Evolutionary conservation across 257 asterid species (phyloP), one percentile per base, ranked within the genome.

Genomic region (Nicotiana obtusifolia): DNA sequence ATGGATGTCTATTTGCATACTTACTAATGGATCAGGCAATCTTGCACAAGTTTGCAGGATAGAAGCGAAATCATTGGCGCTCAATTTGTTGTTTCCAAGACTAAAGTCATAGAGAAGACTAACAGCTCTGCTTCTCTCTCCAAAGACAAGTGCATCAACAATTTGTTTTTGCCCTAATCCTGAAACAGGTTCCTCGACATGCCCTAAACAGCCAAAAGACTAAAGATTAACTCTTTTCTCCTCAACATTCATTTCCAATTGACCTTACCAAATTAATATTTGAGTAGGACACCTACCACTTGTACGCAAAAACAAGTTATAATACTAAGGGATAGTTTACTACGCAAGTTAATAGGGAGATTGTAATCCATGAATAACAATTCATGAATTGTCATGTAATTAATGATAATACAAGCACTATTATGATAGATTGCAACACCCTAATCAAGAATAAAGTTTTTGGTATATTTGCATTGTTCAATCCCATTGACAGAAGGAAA

Each of bases 11-110:
- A 20, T 52, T 64, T 61, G 82, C 81, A 80, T 80, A 59, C 89
- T 66, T 85, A 93, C 99, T 94, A 91, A 81, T 79, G 98, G 96
- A 87, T 95, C 98, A 33, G 93, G 97, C 82, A 84, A 83, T 81
- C 86, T 84, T 10, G 97, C 94, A 87, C 97, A 95, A 82, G 87
- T 86, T 77, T 86, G 87, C 86, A 95, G 93, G 82, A 95, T 88
- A 64, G 77, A 82, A 84, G 86, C 64, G 83, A 95, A 93, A 87
- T 90, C 91, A 67, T 59, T 41, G 15, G 90, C 87, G 56, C 77
- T 83, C 88, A 92, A 83, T 82, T 88, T 86, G 76, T 81, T 85
- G 65, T 68, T 84, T 82, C 83, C 82, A 52, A 81, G 47, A 26
- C 89, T 82, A 82, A 91, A 84, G 87, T 91, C 91, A 33, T 90